These are phyloP conservation scores for Alternaria burnsii DNA, from an alignment of 2,329 filamentous ascomycete genomes.

Conservation along the genomic window DNA sequence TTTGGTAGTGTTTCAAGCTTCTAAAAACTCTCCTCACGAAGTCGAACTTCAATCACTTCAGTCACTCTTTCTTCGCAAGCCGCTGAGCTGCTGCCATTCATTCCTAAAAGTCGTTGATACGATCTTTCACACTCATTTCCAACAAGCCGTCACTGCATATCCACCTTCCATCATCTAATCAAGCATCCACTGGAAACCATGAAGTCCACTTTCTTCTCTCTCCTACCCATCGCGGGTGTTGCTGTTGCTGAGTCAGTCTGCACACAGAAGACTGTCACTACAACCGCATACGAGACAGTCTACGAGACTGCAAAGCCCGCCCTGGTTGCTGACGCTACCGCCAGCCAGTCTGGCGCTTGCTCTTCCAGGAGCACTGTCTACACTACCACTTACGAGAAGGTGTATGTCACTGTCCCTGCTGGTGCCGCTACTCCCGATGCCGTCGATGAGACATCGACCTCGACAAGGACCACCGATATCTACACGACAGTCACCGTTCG, in stretches of 20 bases:
- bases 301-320: constrained; percentile 14
- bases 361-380: constrained; percentile 25
- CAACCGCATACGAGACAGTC: constrained; percentile 18
- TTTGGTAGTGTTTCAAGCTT: constrained; percentile 16
- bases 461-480: constrained; percentile 23
- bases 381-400: constrained; percentile 26
- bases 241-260: constrained; percentile 37
- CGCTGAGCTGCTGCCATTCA: constrained; percentile 41
- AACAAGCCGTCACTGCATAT: constrained; percentile 16
- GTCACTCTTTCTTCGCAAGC: constrained; percentile 36
- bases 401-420: constrained; percentile 36
- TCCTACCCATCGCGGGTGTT: constrained; percentile 38
- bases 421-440: constrained; percentile 12
- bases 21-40: constrained; percentile 17
- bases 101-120: constrained; percentile 23
- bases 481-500: constrained; percentile 28
- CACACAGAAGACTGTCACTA: constrained; percentile 29
- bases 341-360: constrained; percentile 12
- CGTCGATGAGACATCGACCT: constrained; percentile 14
- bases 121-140: constrained; percentile 9
- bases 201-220: constrained; percentile 38
- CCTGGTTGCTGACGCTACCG: constrained; percentile 5
- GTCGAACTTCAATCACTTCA: constrained; percentile 7
- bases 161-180: constrained; percentile 1
- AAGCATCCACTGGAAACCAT: constrained; percentile 24